A percentile compares a stretch with the other conserved stretches of the same genome.
Evolutionary conservation across 768 basidiomycete genomes (phyloP).

Genomic region (Auricularia sp.): DNA sequence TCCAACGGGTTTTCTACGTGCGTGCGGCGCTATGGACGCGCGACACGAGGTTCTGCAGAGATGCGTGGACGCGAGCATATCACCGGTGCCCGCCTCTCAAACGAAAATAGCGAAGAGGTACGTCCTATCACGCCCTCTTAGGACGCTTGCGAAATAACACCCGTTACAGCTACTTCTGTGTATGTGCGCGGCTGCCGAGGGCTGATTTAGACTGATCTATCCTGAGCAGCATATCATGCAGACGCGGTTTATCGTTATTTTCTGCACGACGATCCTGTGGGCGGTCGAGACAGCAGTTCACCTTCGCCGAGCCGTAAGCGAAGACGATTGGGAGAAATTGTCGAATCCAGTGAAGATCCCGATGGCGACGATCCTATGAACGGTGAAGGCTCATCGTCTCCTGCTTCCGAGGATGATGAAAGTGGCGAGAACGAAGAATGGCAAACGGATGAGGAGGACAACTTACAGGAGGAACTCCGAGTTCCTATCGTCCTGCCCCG

Average conservation of each 20-base stretch:
- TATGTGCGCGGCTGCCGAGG: conserved; percentile 25
- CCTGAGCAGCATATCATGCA: conserved; percentile 51
- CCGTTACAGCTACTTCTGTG: conserved; percentile 49
- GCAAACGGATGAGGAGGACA: conserved; percentile 9
- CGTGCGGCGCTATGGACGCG: conserved; percentile 67
- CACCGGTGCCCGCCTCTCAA: conserved; percentile 65
- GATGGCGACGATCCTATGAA: too few species aligned
- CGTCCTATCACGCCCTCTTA: conserved; percentile 12
- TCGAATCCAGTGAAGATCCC: background rate
- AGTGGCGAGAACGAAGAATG: conserved; percentile 16
- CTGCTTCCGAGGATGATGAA: conserved; percentile 13
- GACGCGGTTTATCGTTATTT: conserved; percentile 70
- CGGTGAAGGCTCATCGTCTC: too few species aligned
- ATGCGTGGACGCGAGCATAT: conserved; percentile 46
- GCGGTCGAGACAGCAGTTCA: background rate
- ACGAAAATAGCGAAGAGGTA: conserved; percentile 68
- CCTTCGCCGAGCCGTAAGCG: background rate
- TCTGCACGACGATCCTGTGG: conserved; percentile 49
- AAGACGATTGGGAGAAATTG: background rate
- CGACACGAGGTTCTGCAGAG: conserved; percentile 25
- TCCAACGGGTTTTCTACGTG: conserved; percentile 56
- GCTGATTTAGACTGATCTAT: background rate
- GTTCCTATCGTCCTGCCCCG: conserved; percentile 57
- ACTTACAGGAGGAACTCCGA: conserved; percentile 6
- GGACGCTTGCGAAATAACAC: conserved; percentile 1